A percentile compares a stretch with the other conserved stretches of the same genome.
Conservation (phyloP, 306 rosid species). For the Pachyrhizus erosus region DNA sequence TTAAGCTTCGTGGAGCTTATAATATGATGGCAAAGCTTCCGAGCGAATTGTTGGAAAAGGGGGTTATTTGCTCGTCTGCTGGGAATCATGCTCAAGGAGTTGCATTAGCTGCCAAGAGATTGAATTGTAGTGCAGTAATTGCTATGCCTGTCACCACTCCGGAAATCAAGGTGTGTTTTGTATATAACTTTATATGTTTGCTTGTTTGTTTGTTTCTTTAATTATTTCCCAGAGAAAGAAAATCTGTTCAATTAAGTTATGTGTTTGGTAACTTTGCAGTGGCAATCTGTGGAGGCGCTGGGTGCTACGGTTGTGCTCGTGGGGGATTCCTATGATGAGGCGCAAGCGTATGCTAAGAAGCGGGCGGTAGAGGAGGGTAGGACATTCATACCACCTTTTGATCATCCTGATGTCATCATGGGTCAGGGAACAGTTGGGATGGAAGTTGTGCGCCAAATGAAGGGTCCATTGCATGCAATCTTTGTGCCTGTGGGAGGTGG, state of each 20-base stretch:
- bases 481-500: constrained; percentile 99
- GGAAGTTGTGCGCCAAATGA: constrained; percentile 85
- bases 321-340: constrained; percentile 95
- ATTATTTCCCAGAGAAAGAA: neutral
- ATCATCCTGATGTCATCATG: constrained; percentile 91
- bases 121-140: constrained; percentile 81
- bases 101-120: constrained; percentile 84
- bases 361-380: constrained; percentile 73
- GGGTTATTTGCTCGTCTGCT: constrained; percentile 96
- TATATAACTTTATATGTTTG: constrained; percentile 4
- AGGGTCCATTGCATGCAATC: constrained; percentile 75
- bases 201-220: neutral
- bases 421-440: constrained; percentile 98
- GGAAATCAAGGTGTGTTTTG: constrained; percentile 74
- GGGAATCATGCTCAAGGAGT: constrained; percentile 99
- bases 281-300: constrained; percentile 84
- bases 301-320: constrained; percentile 87
- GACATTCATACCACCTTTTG: constrained; percentile 87
- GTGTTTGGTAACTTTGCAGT: constrained; percentile 52
- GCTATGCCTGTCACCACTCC: constrained; percentile 95
- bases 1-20: constrained; percentile 96
- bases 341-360: constrained; percentile 90
- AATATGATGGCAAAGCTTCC: constrained; percentile 96
- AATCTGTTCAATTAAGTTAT: neutral
- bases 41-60: constrained; percentile 66